Base-by-base conservation (phyloP, 805 yeast species). In the Ogataea ramenticola region DNA sequence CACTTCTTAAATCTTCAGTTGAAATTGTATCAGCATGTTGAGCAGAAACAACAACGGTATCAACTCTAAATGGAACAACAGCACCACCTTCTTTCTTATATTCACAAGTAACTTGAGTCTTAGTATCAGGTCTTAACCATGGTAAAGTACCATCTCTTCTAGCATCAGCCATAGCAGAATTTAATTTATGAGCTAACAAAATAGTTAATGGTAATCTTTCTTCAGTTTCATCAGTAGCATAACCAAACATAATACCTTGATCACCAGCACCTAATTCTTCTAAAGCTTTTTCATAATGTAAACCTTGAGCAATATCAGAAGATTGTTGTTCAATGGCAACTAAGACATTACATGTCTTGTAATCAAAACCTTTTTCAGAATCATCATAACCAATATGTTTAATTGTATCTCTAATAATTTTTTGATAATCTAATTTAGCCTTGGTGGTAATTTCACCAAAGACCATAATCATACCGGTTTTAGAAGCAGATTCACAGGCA, bases 191-290 rank as follows among this genome's bases (percentile, higher is more conserved):
- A 49, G 98, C 82, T 65, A 93, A 80, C 58, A 93, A 71, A 52
- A 93, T 80, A 58, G 99, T 93, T 73, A 93, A 80, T 61, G 99
- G 99, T 61, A 93, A 77, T 68, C 86, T 82, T 77, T 93, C 98
- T 66, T 91, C 96, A 59, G 99, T 90, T 78, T 93, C 99, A 64
- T 93, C 96, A 51, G 98, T 83, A 59, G 99, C 99, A 71, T 93
- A 93, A 72, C 99, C 99, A 67, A 93, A 93, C 99, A 93, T 93
- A 69, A 93, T 93, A 84, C 99, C 99, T 75, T 93, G 99, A 76
- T 93, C 99, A 82, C 99, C 99, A 54, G 99, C 99, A 71, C 99
- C 99, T 64, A 93, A 81, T 48, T 93, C 95, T 78, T 93, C 99
- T 53, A 93, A 75, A 45, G 86, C 96, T 74, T 83, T 79, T 67